A percentile compares a stretch with the other conserved stretches of the same genome.
Conservation (phyloP, 768 basidiomycete genomes). For the Pleurotus eryngii region DNA sequence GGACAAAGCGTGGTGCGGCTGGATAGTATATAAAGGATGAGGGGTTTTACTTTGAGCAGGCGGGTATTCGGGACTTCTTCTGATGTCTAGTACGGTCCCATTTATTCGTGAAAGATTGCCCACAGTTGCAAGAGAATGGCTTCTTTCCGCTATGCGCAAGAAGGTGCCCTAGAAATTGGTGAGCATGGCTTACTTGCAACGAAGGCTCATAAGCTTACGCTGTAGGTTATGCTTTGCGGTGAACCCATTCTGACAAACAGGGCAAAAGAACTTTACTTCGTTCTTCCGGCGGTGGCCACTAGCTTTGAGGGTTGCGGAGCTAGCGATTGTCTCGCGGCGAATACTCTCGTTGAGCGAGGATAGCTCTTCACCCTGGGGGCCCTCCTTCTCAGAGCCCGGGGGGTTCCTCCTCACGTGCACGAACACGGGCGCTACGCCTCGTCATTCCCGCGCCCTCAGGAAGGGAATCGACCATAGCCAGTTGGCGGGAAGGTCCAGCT, state of each 20-base stretch:
- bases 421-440: background rate
- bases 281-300: slow-evolving; percentile 4
- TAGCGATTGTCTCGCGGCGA: slow-evolving; percentile 3
- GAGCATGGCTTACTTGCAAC: background rate
- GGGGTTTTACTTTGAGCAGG: background rate
- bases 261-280: slow-evolving; percentile 2
- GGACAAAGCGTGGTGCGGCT: background rate
- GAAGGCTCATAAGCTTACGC: background rate
- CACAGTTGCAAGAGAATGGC: slow-evolving; percentile 4
- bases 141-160: background rate
- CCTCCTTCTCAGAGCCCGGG: background rate
- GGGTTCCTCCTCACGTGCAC: slow-evolving; percentile 2
- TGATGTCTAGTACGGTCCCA: slow-evolving; percentile 6
- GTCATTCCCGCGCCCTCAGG: background rate
- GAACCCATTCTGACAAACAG: background rate
- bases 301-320: slow-evolving; percentile 1
- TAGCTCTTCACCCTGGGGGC: background rate
- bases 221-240: slow-evolving; percentile 7
- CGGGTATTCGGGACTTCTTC: slow-evolving; percentile 4
- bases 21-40: background rate
- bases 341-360: background rate
- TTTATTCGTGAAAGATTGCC: slow-evolving; percentile 4
- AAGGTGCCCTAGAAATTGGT: background rate
- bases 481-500: background rate
- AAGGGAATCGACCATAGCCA: background rate